phyloP scores from a whole-genome alignment of 768 basidiomycete genomes.

The Dioszegia hungarica region DNA sequence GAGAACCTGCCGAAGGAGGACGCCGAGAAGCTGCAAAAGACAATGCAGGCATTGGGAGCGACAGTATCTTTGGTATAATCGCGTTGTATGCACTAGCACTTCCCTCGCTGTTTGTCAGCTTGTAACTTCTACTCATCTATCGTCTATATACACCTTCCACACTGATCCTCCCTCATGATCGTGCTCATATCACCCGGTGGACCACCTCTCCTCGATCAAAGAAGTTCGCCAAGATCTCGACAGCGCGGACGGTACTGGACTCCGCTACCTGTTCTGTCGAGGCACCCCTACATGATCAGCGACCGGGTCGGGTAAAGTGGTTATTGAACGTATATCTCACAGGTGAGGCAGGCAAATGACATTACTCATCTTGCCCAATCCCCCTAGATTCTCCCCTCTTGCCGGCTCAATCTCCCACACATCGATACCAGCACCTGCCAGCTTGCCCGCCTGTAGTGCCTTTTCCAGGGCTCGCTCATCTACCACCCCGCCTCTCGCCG shows the following conservation, averaged over 20 bases:
- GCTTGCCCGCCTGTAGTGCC: constrained; percentile 19
- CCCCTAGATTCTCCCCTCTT: constrained; percentile 26
- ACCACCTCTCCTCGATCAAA: constrained; percentile 27
- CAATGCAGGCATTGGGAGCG: constrained; percentile 84
- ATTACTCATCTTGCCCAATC: constrained; percentile 32
- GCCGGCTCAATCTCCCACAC: constrained; percentile 43
- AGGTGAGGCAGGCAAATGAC: constrained; percentile 42
- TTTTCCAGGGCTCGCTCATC: constrained; percentile 32
- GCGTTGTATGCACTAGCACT: neutral
- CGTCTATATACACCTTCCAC: neutral
- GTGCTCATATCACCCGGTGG: constrained; percentile 31
- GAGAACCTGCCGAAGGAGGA: constrained; percentile 95
- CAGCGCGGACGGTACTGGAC: constrained; percentile 30
- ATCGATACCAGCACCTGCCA: constrained; percentile 44
- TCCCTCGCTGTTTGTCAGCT: neutral
- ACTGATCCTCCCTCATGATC: neutral
- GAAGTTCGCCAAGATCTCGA: constrained; percentile 36
- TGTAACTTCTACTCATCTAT: neutral
- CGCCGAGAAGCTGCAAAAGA: constrained; percentile 88
- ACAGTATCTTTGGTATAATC: constrained; percentile 55
- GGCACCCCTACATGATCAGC: constrained; percentile 23
- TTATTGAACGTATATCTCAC: constrained; percentile 18
- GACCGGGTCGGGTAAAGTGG: neutral
- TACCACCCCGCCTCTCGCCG: constrained; percentile 48
- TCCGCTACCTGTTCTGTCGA: constrained; percentile 34